Percentiles rank a stretch among this genome's conserved stretches.
Evolutionary conservation across 2,329 filamentous ascomycete genomes (phyloP).

Genomic region (Lasiodiplodia hormozganensis): DNA sequence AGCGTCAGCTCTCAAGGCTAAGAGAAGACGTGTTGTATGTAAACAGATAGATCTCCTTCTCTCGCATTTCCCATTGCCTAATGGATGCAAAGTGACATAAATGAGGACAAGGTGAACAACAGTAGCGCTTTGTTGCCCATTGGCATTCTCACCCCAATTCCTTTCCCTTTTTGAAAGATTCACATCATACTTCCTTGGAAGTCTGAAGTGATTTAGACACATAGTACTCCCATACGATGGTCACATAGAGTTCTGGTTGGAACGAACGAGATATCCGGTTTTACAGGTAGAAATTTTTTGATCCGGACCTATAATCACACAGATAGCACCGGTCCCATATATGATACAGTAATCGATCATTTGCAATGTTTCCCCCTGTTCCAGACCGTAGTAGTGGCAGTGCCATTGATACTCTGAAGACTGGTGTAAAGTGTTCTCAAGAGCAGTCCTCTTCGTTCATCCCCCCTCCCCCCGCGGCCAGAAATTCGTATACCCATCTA

Average conservation of each 20-base stretch:
- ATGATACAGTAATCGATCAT: slow-evolving; percentile 1
- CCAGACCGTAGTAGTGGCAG: background rate
- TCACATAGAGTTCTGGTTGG: background rate
- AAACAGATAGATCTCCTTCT: background rate
- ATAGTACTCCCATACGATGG: background rate
- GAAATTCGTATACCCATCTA: background rate
- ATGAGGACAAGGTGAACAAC: background rate
- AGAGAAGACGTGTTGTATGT: background rate
- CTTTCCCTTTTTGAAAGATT: background rate
- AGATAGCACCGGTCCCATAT: background rate
- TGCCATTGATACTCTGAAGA: background rate
- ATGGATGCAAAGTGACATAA: background rate
- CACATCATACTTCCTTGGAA: background rate
- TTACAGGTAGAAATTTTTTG: background rate
- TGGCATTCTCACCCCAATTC: too few relatives aligned
- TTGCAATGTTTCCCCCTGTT: background rate
- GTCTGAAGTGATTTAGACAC: background rate
- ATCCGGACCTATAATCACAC: background rate
- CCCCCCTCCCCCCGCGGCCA: background rate
- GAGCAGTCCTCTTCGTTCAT: background rate
- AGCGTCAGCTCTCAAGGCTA: background rate
- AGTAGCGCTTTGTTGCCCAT: background rate
- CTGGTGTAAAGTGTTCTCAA: background rate
- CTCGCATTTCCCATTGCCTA: background rate
- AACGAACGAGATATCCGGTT: background rate